Evolutionary conservation across 768 basidiomycete genomes (phyloP), one percentile per base, ranked within the genome.

Genomic region (Mycena filopes): DNA sequence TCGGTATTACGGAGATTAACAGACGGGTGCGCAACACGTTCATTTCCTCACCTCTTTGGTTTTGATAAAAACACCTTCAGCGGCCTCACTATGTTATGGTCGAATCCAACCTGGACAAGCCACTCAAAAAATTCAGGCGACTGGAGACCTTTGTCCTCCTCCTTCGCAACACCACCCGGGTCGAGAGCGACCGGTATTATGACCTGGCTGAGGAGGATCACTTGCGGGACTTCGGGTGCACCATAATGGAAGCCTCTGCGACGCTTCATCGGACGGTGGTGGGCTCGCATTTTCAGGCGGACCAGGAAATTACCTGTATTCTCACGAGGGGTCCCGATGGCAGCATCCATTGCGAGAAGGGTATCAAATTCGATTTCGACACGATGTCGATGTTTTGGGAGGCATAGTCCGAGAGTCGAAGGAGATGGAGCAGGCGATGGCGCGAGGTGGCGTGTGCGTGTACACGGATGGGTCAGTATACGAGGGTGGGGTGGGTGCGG

Each of bases 231-330:
- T 29, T 58, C 5, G 63, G 49, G n/a, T 7, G 21, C 4, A 49
- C 21, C 20, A 51, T 64, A 31, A 51, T 64, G 55, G 33, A 9
- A 16, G 63, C 49, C 5, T 64, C 48, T n/a, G 41, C 55, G 26
- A 64, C 13, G 5, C 47, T 63, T 8, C 41, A 41, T 4, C 46
- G 41, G 3, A 33, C 26, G 2, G 43, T 31, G 12, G 4, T 57
- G 2, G 55, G 48, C 4, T 55, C 41, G 25, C 20, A 56, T 9
- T 47, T 26, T 13, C 26, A 23, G 20, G 3, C 3, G 29, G 29
- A 15, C 8, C 12, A 20, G 6, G 48, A 31, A 28, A 25, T 38
- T 15, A 28, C 46, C 1, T 48, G 40, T 16, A 40, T 43, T 2
- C 33, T 51, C 18, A 60, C 40, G 18, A 40, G 36, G 18, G 26